A percentile compares a stretch with the other conserved stretches of the same genome.
Conservation (phyloP, 371 early-diverging fungal genomes). For the Thermomucor indicae-seudaticae region DNA sequence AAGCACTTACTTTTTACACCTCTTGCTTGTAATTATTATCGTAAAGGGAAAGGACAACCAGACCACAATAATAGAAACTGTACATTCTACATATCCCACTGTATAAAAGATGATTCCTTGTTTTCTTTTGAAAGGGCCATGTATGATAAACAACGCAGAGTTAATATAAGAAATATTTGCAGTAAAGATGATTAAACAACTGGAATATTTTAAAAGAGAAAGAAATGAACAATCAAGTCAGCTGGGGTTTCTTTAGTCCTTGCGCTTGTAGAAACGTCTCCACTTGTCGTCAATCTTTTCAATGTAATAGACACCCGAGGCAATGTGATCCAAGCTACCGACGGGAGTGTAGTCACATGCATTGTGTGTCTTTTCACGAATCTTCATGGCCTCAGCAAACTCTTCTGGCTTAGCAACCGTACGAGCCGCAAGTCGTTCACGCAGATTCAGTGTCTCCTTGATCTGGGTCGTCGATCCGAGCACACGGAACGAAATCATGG, state of each 20-base stretch:
- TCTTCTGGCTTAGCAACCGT: conserved; percentile 70
- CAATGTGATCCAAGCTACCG: conserved; percentile 52
- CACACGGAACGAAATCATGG: conserved; percentile 91
- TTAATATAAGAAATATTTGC: too few species aligned
- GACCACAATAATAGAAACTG: too few species aligned
- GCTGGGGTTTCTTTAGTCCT: conserved; percentile 42
- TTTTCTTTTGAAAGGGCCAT: too few species aligned
- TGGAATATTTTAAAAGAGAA: too few species aligned
- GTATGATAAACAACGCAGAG: too few species aligned
- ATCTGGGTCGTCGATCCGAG: conserved; percentile 60
- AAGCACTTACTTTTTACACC: too few species aligned
- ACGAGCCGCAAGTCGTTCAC: conserved; percentile 70
- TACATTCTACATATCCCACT: too few species aligned
- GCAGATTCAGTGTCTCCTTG: conserved; percentile 61
- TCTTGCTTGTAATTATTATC: too few species aligned
- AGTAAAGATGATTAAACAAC: too few species aligned
- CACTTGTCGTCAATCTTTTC: conserved; percentile 89
- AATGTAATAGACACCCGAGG: conserved; percentile 80
- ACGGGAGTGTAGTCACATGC: conserved; percentile 76
- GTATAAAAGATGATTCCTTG: too few species aligned
- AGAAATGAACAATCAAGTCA: too few species aligned
- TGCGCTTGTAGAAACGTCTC: conserved; percentile 81
- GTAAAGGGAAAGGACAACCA: too few species aligned
- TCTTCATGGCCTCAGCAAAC: conserved; percentile 80
- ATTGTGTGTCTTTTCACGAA: conserved; percentile 87